Evolutionary conservation across 169 alveolate genomes (phyloP).

Genomic region (Babesia ovis): DNA sequence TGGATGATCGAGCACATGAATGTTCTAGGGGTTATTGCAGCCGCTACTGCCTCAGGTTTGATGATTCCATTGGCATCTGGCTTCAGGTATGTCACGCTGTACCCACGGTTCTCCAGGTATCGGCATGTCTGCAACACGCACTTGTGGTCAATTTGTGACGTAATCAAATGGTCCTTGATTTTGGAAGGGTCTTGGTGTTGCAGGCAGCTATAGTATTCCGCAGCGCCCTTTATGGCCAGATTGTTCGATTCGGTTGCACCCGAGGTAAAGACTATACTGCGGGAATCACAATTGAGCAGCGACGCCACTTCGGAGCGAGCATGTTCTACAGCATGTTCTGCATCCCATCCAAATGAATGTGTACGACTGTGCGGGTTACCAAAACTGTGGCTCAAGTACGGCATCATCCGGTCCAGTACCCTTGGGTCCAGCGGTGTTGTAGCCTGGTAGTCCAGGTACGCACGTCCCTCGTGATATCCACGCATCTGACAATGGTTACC

Average conservation of each 20-base stretch:
- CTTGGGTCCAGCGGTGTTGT: conserved; percentile 98
- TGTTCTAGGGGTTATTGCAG: conserved; percentile 93
- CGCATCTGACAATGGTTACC: background rate
- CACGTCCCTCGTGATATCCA: conserved; percentile 33
- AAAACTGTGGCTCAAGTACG: conserved; percentile 88
- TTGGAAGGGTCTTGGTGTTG: conserved; percentile 66
- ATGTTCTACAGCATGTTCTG: conserved; percentile 91
- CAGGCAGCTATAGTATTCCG: conserved; percentile 68
- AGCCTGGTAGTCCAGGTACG: conserved; percentile 94
- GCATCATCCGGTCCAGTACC: conserved; percentile 97
- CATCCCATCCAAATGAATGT: conserved; percentile 97
- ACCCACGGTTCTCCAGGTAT: conserved; percentile 88
- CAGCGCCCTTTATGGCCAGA: conserved; percentile 92
- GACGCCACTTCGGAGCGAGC: conserved; percentile 90
- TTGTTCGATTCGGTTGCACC: conserved; percentile 99
- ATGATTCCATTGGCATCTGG: conserved; percentile 90
- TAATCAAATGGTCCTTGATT: conserved; percentile 91
- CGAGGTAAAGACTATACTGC: conserved; percentile 95
- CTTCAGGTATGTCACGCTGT: conserved; percentile 92
- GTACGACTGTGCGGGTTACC: conserved; percentile 98
- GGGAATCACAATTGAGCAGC: conserved; percentile 86
- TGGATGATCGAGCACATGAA: conserved; percentile 90
- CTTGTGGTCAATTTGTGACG: conserved; percentile 97
- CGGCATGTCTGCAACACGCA: conserved; percentile 93
- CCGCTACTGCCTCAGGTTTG: conserved; percentile 82